These are phyloP conservation scores for Erucastrum elatum DNA, from an alignment of 345 rosid species.

Conservation along the genomic window DNA sequence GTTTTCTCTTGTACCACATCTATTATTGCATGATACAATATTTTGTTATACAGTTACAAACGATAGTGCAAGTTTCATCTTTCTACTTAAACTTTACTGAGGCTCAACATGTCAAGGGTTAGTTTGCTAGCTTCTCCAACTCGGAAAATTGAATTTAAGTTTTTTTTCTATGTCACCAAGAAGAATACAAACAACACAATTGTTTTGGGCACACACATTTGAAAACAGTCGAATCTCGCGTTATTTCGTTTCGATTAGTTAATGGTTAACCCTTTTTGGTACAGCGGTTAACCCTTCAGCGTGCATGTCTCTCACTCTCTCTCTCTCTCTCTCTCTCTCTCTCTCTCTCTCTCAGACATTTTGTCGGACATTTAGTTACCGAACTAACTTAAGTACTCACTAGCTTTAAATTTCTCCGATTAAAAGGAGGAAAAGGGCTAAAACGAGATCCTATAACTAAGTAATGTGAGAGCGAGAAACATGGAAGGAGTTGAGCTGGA, in stretches of 20 bases:
- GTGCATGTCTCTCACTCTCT: too few species aligned
- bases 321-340: neutral
- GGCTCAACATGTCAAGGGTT: neutral
- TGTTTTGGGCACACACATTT: neutral
- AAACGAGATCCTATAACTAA: slow-evolving; percentile 1
- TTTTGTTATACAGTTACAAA: neutral
- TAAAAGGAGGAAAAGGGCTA: neutral
- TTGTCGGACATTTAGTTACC: slow-evolving; percentile 31
- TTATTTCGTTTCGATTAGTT: neutral
- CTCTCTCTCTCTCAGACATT: slow-evolving; percentile 25
- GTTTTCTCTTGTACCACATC: slow-evolving; percentile 3
- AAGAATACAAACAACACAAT: neutral
- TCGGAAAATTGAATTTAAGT: neutral
- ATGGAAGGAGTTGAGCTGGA: slow-evolving; percentile 87
- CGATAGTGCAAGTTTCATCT: neutral
- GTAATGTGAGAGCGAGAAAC: slow-evolving; percentile 35
- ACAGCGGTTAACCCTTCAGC: too few species aligned
- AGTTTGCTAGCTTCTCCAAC: neutral
- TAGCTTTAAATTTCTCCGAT: slow-evolving; percentile 20
- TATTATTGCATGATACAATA: neutral
- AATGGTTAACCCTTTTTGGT: too few species aligned
- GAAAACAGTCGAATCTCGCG: neutral
- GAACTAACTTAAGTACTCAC: neutral
- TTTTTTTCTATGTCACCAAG: neutral
- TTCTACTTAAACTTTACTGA: neutral